These are phyloP conservation scores for Pseudogymnoascus sp. DNA, from an alignment of 2,329 filamentous ascomycete genomes.

Conservation along the genomic window DNA sequence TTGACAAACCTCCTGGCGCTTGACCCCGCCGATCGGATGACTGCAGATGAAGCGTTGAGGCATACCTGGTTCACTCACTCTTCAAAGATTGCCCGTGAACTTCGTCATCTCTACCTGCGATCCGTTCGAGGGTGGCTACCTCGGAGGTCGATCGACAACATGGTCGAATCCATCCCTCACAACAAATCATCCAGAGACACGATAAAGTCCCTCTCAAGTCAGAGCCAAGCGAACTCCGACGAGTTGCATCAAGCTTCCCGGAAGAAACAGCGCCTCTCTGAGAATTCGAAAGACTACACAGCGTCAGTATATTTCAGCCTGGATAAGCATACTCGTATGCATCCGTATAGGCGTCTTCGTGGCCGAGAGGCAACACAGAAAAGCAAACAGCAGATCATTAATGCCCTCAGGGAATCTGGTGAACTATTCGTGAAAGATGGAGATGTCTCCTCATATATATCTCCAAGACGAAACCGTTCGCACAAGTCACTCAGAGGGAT, in stretches of 20 bases:
- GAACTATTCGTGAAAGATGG: background rate
- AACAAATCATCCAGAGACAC: background rate
- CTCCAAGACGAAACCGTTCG: background rate
- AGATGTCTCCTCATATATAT: constrained; percentile 1
- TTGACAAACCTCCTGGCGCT: constrained; percentile 31
- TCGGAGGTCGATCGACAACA: constrained; percentile 16
- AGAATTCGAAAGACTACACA: constrained; percentile 20
- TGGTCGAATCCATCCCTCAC: constrained; percentile 22
- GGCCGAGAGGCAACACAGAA: background rate
- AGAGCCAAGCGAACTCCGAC: constrained; percentile 12
- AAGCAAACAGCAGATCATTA: constrained; percentile 1
- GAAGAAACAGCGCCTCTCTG: background rate
- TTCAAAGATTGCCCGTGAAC: constrained; percentile 18
- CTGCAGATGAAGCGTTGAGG: constrained; percentile 27
- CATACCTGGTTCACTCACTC: constrained; percentile 33
- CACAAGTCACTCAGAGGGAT: background rate
- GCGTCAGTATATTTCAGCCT: constrained; percentile 25
- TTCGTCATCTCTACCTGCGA: constrained; percentile 22
- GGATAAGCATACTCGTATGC: constrained; percentile 14
- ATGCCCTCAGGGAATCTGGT: background rate
- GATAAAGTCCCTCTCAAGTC: background rate
- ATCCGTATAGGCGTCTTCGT: background rate
- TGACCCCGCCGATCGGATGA: constrained; percentile 29
- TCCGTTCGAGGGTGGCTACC: constrained; percentile 24
- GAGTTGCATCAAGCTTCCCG: background rate